Conservation (phyloP, 495 filamentous ascomycete genomes). For the Trichoderma asperelloides region DNA sequence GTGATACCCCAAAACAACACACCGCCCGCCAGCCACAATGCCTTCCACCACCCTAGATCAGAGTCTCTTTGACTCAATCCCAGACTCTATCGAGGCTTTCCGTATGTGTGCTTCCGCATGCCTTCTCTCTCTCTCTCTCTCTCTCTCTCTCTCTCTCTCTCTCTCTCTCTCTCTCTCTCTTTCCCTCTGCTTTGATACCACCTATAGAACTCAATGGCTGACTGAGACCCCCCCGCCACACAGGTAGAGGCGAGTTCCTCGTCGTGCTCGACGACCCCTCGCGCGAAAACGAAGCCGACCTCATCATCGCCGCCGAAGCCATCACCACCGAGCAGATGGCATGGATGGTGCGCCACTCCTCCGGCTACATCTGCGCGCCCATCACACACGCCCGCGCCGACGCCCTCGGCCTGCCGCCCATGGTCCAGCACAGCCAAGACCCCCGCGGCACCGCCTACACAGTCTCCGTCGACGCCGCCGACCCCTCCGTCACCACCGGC, state of each 20-base stretch:
- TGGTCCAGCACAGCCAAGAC: constrained; percentile 77
- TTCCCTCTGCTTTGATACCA: constrained; percentile 9
- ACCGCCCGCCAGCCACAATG: constrained; percentile 22
- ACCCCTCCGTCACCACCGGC: constrained; percentile 71
- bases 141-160: constrained; percentile 11
- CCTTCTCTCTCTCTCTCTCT: constrained; percentile 5
- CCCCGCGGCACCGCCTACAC: constrained; percentile 90
- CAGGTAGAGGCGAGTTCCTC: constrained; percentile 87
- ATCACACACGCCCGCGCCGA: constrained; percentile 56
- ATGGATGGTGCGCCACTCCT: constrained; percentile 85
- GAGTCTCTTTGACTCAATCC: constrained; percentile 70
- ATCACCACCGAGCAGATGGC: constrained; percentile 87
- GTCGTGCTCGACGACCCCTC: constrained; percentile 82
- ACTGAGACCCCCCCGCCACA: background rate
- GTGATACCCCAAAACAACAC: background rate
- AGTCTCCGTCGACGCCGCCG: constrained; percentile 67
- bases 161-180: background rate
- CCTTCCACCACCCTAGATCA: constrained; percentile 31
- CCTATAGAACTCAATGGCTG: background rate
- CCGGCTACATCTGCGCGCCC: constrained; percentile 85
- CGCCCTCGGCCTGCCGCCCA: constrained; percentile 71
- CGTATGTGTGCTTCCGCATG: constrained; percentile 42
- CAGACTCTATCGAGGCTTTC: constrained; percentile 76
- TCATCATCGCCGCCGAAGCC: constrained; percentile 85
- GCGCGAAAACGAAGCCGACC: constrained; percentile 96